A percentile compares a stretch with the other conserved stretches of the same genome.
These are phyloP conservation scores for Isabelozyma rhagii DNA, from an alignment of 805 yeast species.

Conservation along the genomic window DNA sequence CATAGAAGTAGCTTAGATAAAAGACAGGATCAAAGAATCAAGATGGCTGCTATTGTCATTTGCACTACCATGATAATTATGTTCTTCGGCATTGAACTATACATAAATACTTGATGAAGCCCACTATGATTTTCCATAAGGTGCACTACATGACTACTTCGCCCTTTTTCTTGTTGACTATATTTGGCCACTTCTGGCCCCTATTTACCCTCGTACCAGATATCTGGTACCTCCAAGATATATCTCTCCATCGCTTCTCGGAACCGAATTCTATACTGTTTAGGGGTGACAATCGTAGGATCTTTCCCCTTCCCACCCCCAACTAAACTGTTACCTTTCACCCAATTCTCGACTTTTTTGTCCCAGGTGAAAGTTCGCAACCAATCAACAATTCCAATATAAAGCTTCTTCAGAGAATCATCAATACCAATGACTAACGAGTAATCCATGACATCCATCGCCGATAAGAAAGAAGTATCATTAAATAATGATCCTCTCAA, in stretches of 20 bases:
- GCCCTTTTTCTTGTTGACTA: not conserved
- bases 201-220: constrained; percentile 40
- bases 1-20: no score
- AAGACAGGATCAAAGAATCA: no score
- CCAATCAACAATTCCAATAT: constrained; percentile 93
- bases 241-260: constrained; percentile 98
- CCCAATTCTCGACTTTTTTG: constrained; percentile 97
- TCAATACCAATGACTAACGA: constrained; percentile 94
- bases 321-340: constrained; percentile 82
- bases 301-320: constrained; percentile 80
- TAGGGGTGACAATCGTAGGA: constrained; percentile 96
- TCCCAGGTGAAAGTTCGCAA: constrained; percentile 98
- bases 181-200: not conserved
- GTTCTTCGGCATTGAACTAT: no score
- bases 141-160: no score
- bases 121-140: no score
- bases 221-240: constrained; percentile 89
- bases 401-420: constrained; percentile 54
- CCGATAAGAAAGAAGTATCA: constrained; percentile 88
- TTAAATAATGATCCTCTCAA: constrained; percentile 90
- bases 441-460: constrained; percentile 99
- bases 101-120: no score
- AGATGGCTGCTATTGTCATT: no score
- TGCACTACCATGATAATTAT: no score
- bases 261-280: constrained; percentile 90